A percentile compares a stretch with the other conserved stretches of the same genome.
These are phyloP conservation scores for Fusarium multiceps DNA, from an alignment of 2,329 filamentous ascomycete species.

Conservation along the genomic window DNA sequence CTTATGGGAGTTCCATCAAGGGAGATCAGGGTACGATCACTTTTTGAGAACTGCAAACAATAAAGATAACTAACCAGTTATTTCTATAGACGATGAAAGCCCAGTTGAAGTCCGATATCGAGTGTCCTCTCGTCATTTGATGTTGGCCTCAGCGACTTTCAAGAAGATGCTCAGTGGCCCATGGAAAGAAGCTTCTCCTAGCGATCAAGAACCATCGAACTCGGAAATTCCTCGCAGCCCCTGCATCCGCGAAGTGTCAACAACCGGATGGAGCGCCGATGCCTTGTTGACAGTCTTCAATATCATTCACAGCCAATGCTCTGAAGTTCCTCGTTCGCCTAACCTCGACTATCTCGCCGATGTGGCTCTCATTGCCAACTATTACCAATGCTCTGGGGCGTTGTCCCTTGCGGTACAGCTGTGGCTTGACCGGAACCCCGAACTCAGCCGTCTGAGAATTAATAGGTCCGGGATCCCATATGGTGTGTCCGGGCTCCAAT, in stretches of 20 bases:
- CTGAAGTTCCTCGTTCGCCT: neutral
- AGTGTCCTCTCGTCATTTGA: neutral
- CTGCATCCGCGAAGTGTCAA: neutral
- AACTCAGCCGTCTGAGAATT: no score
- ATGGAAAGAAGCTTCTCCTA: neutral
- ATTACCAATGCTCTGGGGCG: constrained; percentile 8
- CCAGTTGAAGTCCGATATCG: neutral
- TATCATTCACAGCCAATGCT: constrained; percentile 5
- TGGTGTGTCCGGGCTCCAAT: no score
- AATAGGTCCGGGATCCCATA: no score
- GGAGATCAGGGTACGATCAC: no score
- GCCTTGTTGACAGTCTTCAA: constrained; percentile 8
- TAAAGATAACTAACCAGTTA: rapidly evolving
- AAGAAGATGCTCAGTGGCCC: neutral
- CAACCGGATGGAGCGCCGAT: neutral
- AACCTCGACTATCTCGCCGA: neutral
- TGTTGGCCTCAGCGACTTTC: neutral
- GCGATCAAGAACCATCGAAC: neutral
- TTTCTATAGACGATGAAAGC: rapidly evolving
- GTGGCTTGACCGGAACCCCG: no score
- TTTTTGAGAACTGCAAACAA: no score
- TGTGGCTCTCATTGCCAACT: neutral
- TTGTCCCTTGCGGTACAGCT: neutral
- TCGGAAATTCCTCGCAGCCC: rapidly evolving
- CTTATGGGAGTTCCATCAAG: no score